These are phyloP conservation scores for Endoconidiophora polonica DNA, from an alignment of 2,329 filamentous ascomycete genomes.

Conservation along the genomic window DNA sequence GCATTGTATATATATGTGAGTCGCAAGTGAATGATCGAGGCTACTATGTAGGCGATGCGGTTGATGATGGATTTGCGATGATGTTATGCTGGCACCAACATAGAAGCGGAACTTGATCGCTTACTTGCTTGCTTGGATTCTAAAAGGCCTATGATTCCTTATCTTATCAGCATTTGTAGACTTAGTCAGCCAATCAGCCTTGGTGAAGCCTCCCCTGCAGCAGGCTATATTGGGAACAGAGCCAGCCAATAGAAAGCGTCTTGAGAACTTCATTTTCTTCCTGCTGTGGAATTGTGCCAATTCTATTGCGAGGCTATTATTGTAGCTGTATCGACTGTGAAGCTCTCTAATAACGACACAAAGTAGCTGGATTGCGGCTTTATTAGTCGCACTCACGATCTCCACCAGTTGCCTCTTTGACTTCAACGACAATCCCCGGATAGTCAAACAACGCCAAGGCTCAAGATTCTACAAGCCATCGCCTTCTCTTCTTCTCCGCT, in stretches of 20 bases:
- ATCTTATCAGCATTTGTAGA: slow-evolving; percentile 8
- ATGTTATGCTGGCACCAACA: background rate
- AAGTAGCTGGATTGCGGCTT: no score
- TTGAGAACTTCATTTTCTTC: slow-evolving; percentile 10
- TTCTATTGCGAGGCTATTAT: background rate
- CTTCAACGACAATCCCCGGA: background rate
- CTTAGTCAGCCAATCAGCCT: slow-evolving; percentile 6
- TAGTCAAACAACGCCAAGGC: background rate
- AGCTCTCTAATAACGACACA: no score
- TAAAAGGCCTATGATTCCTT: slow-evolving; percentile 1
- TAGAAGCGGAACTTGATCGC: background rate
- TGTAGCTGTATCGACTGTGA: background rate
- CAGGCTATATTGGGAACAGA: background rate
- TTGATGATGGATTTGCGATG: background rate
- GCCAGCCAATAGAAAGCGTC: slow-evolving; percentile 7
- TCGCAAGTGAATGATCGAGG: no score
- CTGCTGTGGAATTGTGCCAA: background rate
- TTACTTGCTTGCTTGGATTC: background rate
- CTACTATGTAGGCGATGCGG: background rate
- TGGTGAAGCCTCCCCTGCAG: slow-evolving; percentile 1
- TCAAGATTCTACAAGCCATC: no score
- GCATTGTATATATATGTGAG: background rate
- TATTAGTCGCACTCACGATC: background rate
- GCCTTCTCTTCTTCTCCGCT: no score
- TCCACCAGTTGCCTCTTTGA: background rate